Conservation (phyloP, 805 yeast species). For the Kodamaea lidongshanica region DNA sequence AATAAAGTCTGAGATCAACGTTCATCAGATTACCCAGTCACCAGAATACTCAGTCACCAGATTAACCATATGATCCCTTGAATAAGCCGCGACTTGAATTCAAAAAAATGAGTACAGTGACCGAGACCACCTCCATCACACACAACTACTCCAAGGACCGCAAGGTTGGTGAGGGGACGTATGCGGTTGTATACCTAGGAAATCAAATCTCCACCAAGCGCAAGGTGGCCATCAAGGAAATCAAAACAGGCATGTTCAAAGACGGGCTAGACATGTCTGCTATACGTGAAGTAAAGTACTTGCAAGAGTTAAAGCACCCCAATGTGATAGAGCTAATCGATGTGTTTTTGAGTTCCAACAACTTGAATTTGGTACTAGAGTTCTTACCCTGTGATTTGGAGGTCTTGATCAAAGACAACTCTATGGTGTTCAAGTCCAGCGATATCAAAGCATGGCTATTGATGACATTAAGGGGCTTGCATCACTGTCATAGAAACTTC, state of each 20-base stretch:
- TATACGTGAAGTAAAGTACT: constrained; percentile 81
- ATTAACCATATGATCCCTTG: too few relatives aligned
- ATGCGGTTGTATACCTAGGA: constrained; percentile 93
- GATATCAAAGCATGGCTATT: constrained; percentile 91
- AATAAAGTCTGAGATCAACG: too few relatives aligned
- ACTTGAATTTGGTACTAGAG: constrained; percentile 83
- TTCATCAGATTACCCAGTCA: too few relatives aligned
- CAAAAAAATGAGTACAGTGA: too few relatives aligned
- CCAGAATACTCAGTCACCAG: too few relatives aligned
- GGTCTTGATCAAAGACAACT: constrained; percentile 74
- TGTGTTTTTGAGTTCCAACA: constrained; percentile 64
- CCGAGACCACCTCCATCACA: too few relatives aligned
- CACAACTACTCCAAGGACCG: constrained; percentile 52
- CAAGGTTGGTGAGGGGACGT: constrained; percentile 98
- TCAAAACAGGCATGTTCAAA: constrained; percentile 87
- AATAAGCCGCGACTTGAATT: too few relatives aligned
- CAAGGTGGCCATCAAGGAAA: constrained; percentile 86
- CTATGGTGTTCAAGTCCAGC: constrained; percentile 70
- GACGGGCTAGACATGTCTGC: constrained; percentile 99
- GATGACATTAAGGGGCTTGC: constrained; percentile 91
- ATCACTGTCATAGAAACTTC: constrained; percentile 90
- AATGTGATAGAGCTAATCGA: constrained; percentile 86
- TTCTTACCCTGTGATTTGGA: constrained; percentile 91
- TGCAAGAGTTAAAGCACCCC: constrained; percentile 68
- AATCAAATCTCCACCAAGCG: constrained; percentile 49